Percentiles rank a stretch among this genome's conserved stretches.
These are phyloP conservation scores for Zychaea mexicana DNA, from an alignment of 371 early-diverging fungal genomes.

Conservation along the genomic window DNA sequence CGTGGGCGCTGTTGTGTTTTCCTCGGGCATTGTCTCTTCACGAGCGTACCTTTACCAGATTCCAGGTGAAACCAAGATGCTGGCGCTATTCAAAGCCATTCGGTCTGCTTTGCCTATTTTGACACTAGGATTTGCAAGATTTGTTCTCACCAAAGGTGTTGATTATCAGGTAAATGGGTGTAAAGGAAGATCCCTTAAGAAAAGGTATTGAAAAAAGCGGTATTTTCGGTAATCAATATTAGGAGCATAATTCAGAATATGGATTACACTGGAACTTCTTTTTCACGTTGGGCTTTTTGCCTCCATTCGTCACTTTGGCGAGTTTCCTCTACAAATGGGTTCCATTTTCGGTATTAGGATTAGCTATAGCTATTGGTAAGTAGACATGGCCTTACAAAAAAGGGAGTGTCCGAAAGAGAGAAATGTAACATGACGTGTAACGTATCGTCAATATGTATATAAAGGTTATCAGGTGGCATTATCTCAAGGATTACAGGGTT, in stretches of 20 bases:
- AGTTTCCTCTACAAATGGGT: slow-evolving; percentile 34
- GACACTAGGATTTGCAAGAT: slow-evolving; percentile 71
- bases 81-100: slow-evolving; percentile 24
- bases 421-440: neutral
- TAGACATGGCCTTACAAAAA: too few relatives aligned
- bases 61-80: slow-evolving; percentile 25
- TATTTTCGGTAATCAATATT: too few relatives aligned
- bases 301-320: slow-evolving; percentile 69
- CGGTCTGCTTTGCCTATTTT: slow-evolving; percentile 68
- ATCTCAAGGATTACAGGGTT: slow-evolving; percentile 65
- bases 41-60: slow-evolving; percentile 43
- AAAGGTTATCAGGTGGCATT: slow-evolving; percentile 64
- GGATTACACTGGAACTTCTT: slow-evolving; percentile 99
- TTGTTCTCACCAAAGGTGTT: slow-evolving; percentile 74
- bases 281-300: slow-evolving; percentile 88
- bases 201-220: too few relatives aligned
- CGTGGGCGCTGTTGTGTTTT: slow-evolving; percentile 84
- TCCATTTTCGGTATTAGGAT: slow-evolving; percentile 52
- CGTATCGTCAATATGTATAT: too few relatives aligned
- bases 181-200: too few relatives aligned
- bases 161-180: slow-evolving; percentile 75
- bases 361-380: slow-evolving; percentile 50
- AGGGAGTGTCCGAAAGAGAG: too few relatives aligned
- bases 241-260: slow-evolving; percentile 94
- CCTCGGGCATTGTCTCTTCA: slow-evolving; percentile 76